A percentile compares a stretch with the other conserved stretches of the same genome.
Conservation (phyloP, 139 green algal species). For the Picochlorum sp. region DNA sequence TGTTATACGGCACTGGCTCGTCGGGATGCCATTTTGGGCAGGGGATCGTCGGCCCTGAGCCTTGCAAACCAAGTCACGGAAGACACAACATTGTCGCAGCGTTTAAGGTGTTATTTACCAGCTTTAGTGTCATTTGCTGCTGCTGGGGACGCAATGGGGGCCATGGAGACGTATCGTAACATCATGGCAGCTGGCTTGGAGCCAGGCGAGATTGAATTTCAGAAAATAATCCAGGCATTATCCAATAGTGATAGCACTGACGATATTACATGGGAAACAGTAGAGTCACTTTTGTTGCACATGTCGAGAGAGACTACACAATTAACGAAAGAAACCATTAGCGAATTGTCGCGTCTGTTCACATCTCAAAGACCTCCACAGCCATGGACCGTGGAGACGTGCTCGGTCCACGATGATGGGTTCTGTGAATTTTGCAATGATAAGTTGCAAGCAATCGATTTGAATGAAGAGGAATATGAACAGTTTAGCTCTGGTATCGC, state of each 20-base stretch:
- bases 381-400: slow-evolving; percentile 3
- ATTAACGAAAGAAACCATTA: slow-evolving; percentile 39
- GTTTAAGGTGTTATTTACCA: slow-evolving; percentile 44
- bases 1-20: slow-evolving; percentile 25
- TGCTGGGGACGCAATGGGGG: slow-evolving; percentile 20
- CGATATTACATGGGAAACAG: slow-evolving; percentile 21
- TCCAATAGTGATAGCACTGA: slow-evolving; percentile 8
- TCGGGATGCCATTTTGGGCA: slow-evolving; percentile 31
- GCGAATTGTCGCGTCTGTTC: slow-evolving; percentile 15
- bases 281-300: slow-evolving; percentile 18
- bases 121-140: slow-evolving; percentile 37
- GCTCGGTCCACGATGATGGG: slow-evolving; percentile 1
- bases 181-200: slow-evolving; percentile 24
- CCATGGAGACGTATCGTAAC: slow-evolving; percentile 23
- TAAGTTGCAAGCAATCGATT: slow-evolving; percentile 38
- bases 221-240: slow-evolving; percentile 45
- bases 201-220: slow-evolving; percentile 6
- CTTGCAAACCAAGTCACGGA: slow-evolving; percentile 19
- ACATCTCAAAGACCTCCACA: slow-evolving; percentile 19
- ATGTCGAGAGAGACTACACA: slow-evolving; percentile 51
- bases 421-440: slow-evolving; percentile 10
- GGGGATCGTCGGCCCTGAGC: slow-evolving; percentile 29
- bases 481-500: slow-evolving; percentile 48
- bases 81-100: neutral
- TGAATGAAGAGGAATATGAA: slow-evolving; percentile 59